Conservation (phyloP, 2,329 filamentous ascomycete genomes). For the Trichoderma aggressivum region DNA sequence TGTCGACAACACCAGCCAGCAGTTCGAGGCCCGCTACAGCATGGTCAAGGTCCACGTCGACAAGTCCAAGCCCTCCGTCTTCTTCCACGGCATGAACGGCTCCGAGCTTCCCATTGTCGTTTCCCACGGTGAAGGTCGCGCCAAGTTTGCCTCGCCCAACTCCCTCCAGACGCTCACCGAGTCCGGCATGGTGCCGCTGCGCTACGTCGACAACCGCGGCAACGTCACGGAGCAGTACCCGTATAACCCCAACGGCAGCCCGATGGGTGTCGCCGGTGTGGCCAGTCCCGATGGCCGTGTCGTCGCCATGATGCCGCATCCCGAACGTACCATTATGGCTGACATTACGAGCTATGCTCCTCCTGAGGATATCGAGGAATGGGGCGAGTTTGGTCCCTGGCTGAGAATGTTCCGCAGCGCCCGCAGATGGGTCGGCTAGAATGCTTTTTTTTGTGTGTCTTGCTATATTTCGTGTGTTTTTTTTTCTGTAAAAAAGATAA, state of each 20-base stretch:
- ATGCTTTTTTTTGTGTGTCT: neutral
- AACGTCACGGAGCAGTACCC: conserved; percentile 79
- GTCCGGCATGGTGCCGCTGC: conserved; percentile 68
- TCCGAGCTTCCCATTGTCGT: conserved; percentile 80
- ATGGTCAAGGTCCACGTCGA: conserved; percentile 76
- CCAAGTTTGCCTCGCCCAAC: conserved; percentile 59
- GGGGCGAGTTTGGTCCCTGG: conserved; percentile 85
- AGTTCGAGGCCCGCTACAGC: conserved; percentile 83
- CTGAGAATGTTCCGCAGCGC: conserved; percentile 82
- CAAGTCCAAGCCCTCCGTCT: conserved; percentile 62
- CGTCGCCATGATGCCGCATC: conserved; percentile 89
- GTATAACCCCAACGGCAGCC: conserved; percentile 81
- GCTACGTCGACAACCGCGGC: conserved; percentile 79
- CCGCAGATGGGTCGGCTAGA: conserved; percentile 75
- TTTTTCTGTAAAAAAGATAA: neutral
- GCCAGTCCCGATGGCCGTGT: conserved; percentile 74
- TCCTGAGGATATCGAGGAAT: conserved; percentile 53
- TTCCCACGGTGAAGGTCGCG: conserved; percentile 88
- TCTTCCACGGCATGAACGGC: conserved; percentile 84
- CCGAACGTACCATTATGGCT: conserved; percentile 80
- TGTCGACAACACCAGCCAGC: conserved; percentile 77
- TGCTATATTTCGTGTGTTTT: neutral
- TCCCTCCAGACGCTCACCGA: conserved; percentile 55
- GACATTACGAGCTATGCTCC: conserved; percentile 76
- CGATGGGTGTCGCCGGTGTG: conserved; percentile 76